These are phyloP conservation scores for Linderniella brevidens DNA, from an alignment of 257 asterid species.

Conservation along the genomic window DNA sequence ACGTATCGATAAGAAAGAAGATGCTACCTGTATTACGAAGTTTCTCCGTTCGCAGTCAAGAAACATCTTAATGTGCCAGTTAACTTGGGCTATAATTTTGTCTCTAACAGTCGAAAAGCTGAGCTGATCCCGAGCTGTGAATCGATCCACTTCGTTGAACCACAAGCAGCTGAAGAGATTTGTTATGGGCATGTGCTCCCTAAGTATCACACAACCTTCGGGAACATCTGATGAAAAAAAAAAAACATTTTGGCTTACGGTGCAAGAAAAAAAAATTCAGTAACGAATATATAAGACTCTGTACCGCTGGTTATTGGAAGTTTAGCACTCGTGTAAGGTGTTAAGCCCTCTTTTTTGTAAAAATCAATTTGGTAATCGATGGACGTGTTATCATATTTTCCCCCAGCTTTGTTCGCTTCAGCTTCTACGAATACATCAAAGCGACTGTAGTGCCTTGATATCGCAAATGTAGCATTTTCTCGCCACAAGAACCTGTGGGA, in stretches of 20 bases:
- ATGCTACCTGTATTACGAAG: constrained; percentile 71
- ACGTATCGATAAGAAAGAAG: too few relatives aligned
- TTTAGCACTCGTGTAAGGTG: constrained; percentile 55
- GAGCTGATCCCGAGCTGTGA: constrained; percentile 85
- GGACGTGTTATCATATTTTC: constrained; percentile 70
- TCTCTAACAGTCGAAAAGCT: constrained; percentile 88
- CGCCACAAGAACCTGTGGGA: constrained; percentile 75
- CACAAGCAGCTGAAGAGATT: constrained; percentile 86
- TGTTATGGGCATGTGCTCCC: constrained; percentile 77
- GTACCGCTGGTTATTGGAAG: constrained; percentile 77
- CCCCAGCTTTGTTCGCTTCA: constrained; percentile 90
- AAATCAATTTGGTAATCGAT: constrained; percentile 82
- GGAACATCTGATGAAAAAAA: constrained; percentile 60
- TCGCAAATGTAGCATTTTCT: constrained; percentile 79
- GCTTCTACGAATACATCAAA: constrained; percentile 89
- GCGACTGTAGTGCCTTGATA: constrained; percentile 83
- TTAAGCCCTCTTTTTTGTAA: constrained; percentile 67
- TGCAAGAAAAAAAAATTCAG: neutral
- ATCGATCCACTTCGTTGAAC: constrained; percentile 92
- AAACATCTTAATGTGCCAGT: constrained; percentile 71
- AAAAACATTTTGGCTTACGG: neutral
- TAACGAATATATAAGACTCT: neutral
- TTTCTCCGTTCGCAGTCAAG: constrained; percentile 86
- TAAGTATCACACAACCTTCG: constrained; percentile 83
- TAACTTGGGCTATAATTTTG: constrained; percentile 53